phyloP scores from a whole-genome alignment of 306 rosid species.

The Pachyrhizus erosus region DNA sequence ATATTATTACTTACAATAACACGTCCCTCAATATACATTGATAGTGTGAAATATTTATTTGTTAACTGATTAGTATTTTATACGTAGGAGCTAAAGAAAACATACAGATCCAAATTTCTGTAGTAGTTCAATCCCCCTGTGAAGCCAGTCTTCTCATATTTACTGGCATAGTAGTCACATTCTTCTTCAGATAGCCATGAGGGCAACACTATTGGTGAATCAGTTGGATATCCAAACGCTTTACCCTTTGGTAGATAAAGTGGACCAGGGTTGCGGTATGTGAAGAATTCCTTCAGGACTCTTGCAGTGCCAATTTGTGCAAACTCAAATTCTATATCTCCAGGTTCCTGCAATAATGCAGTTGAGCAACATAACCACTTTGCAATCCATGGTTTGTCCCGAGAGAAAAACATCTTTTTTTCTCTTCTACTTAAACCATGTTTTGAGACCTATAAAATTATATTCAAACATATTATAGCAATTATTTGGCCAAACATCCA shows the following conservation, averaged over 20 bases:
- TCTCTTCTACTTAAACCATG: slow-evolving; percentile 6
- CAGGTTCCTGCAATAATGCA: slow-evolving; percentile 59
- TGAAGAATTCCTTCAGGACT: slow-evolving; percentile 65
- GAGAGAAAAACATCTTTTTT: neutral
- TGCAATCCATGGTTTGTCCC: neutral
- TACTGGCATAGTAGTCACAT: slow-evolving; percentile 58
- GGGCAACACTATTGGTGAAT: slow-evolving; percentile 63
- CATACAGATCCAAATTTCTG: slow-evolving; percentile 70
- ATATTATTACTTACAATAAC: too few relatives aligned
- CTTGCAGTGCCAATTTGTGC: slow-evolving; percentile 65
- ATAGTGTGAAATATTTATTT: neutral
- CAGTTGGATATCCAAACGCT: slow-evolving; percentile 53
- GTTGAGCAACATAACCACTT: neutral
- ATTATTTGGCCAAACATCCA: neutral
- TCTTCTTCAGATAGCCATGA: slow-evolving; percentile 78
- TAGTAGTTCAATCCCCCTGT: slow-evolving; percentile 75
- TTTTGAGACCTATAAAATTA: neutral
- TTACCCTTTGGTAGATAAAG: slow-evolving; percentile 62
- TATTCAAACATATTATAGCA: neutral
- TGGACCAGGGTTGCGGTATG: slow-evolving; percentile 70
- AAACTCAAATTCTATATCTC: slow-evolving; percentile 80
- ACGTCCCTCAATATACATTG: too few relatives aligned
- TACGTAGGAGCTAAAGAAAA: neutral
- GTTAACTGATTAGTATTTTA: neutral
- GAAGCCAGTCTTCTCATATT: slow-evolving; percentile 72